Conservation (phyloP, 2,329 filamentous ascomycete genomes). For the Colletotrichum trifolii region DNA sequence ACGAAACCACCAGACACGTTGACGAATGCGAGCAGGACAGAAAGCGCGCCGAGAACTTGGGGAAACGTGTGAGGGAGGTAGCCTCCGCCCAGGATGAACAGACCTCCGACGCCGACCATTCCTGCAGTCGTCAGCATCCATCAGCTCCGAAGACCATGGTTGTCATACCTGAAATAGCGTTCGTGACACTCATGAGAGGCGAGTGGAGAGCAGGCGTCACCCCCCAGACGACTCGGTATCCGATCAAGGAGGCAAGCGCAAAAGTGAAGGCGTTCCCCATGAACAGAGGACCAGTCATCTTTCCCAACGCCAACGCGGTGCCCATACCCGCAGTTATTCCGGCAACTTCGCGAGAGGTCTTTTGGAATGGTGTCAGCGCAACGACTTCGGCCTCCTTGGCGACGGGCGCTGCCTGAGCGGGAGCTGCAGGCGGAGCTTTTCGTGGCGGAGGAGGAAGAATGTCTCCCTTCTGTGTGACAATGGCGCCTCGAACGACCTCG, state of each 20-base stretch:
- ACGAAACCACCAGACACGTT: conserved; percentile 92
- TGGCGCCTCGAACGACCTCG: conserved; percentile 86
- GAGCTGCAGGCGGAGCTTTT: conserved; percentile 67
- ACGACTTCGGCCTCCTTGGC: conserved; percentile 67
- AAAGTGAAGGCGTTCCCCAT: conserved; percentile 92
- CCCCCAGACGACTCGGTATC: conserved; percentile 90
- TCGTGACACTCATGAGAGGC: conserved; percentile 92
- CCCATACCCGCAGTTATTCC: conserved; percentile 83
- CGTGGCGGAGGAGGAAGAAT: conserved; percentile 81
- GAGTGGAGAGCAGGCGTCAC: conserved; percentile 86
- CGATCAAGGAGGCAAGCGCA: conserved; percentile 84
- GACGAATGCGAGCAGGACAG: conserved; percentile 86
- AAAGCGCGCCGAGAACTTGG: conserved; percentile 80
- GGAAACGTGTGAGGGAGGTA: conserved; percentile 82
- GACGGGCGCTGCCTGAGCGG: conserved; percentile 50
- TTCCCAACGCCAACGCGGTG: conserved; percentile 79
- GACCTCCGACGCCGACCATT: conserved; percentile 88
- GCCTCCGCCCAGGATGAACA: conserved; percentile 90
- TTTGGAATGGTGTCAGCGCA: conserved; percentile 84
- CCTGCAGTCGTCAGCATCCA: conserved; percentile 50
- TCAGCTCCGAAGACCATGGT: neutral
- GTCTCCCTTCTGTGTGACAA: conserved; percentile 82
- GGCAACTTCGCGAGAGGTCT: conserved; percentile 79
- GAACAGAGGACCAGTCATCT: conserved; percentile 83
- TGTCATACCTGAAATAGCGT: conserved; percentile 80